Evolutionary conservation across 2,329 filamentous ascomycete species (phyloP).

Genomic region (Hyphodiscus sp.): DNA sequence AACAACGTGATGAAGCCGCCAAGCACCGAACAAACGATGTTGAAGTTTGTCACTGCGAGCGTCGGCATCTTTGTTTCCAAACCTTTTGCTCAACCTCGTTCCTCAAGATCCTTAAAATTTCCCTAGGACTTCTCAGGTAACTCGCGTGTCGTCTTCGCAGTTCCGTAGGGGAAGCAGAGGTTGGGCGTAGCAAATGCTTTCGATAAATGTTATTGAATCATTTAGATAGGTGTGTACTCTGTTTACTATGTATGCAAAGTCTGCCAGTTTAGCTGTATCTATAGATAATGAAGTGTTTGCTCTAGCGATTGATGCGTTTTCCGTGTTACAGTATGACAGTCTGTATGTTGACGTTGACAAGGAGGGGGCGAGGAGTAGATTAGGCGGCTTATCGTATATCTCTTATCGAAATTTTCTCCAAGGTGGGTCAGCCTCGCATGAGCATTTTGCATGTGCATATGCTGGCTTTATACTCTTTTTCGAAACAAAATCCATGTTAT

Average conservation of each 20-base stretch:
- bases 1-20: conserved; percentile 90
- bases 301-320: neutral
- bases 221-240: neutral
- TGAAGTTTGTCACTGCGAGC: conserved; percentile 45
- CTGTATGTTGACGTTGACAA: neutral
- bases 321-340: neutral
- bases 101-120: neutral
- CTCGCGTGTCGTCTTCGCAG: conserved; percentile 35
- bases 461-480: neutral
- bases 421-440: neutral
- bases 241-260: neutral
- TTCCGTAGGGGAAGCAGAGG: conserved; percentile 28
- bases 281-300: neutral
- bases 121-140: conserved; percentile 26
- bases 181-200: conserved; percentile 22
- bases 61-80: conserved; percentile 34
- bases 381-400: neutral
- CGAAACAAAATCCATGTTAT: too few species aligned
- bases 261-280: conserved; percentile 14
- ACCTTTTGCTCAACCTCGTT: neutral
- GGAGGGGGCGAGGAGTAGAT: neutral
- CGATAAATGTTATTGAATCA: conserved; percentile 37
- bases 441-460: neutral
- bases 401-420: neutral
- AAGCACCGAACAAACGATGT: conserved; percentile 56